Evolutionary conservation across 192 early-diverging fungal genomes (phyloP).

Genomic region (Gryganskiella cystojenkinii): DNA sequence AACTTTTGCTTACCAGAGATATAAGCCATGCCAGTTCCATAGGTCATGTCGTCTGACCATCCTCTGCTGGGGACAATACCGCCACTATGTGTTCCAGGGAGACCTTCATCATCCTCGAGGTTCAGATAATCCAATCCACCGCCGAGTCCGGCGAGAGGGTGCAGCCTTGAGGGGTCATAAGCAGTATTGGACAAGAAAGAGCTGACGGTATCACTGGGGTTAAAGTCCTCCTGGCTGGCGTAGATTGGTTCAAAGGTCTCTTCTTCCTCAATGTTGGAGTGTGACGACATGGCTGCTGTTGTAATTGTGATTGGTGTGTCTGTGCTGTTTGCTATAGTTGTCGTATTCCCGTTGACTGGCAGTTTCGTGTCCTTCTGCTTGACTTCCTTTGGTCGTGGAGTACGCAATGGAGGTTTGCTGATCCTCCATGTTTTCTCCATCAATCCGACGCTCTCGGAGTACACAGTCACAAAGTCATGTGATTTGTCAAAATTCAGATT

Average conservation of each 20-base stretch:
- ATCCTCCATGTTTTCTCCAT: no score
- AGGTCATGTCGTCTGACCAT: conserved; percentile 83
- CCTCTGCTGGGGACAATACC: conserved; percentile 73
- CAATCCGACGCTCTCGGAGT: no score
- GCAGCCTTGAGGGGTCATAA: conserved; percentile 47
- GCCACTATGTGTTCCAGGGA: conserved; percentile 31
- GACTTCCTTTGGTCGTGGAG: no score
- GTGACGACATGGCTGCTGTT: conserved; percentile 8
- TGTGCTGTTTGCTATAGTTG: no score
- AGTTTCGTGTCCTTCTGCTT: no score
- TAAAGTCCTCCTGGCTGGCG: conserved; percentile 31
- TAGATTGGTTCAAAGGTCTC: conserved; percentile 30
- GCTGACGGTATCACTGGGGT: conserved; percentile 55
- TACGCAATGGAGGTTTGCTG: no score
- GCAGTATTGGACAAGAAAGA: conserved; percentile 55
- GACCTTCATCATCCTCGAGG: conserved; percentile 41
- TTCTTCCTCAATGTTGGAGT: conserved; percentile 32
- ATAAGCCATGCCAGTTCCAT: conserved; percentile 82
- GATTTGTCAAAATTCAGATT: no score
- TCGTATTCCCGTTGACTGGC: no score
- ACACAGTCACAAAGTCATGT: no score
- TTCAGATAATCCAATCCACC: conserved; percentile 61
- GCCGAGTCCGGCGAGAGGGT: conserved; percentile 59
- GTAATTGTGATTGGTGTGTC: no score
- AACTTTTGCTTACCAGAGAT: conserved; percentile 57